Evolutionary conservation across 768 basidiomycete species (phyloP), one percentile per base, ranked within the genome.

Genomic region (Strobilomyces echinocephalus): DNA sequence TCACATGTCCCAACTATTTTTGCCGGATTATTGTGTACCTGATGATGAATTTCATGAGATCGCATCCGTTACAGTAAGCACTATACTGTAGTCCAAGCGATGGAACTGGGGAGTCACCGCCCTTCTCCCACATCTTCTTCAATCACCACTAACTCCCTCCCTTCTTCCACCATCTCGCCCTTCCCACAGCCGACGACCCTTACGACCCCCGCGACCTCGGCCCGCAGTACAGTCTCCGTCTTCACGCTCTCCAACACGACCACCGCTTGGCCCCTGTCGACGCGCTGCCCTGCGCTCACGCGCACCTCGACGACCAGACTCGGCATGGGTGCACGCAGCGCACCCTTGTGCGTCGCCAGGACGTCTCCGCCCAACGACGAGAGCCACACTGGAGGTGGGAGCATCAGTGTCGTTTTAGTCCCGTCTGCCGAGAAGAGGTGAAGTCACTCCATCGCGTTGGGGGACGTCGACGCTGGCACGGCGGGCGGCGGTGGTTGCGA

Each of bases 281-380:
- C 88, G 15, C 69, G 74, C 48, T 95, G 87, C 5, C 93, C 94
- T 1, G 80, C 74, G 54, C 76, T 77, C 33, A 95, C 93, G 16
- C 79, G 79, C 47, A 97, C 87, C 50, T 95, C 91, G 5, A 97
- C 93, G 2, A 97, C 86, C 46, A 93, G 77, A 67, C 91, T 91
- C n/a, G 93, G 93, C 89, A 93, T 93, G 14, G 94, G 93, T 5
- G 90, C 88, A 54, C 82, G 79, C 60, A 92, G 67, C 15, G 82
- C 81, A 6, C 88, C 84, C 62, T 82, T 83, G 21, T 76, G 75
- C 7, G 79, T 76, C 28, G 70, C 73, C 16, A 81, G 64, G 11
- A 79, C 70, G 51, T 85, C 84, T 4, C n/a, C n/a, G 18, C 81
- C 83, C 10, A 89, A 72, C 3, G 83, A 81, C 35, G 82, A 67